Percentiles rank a stretch among this genome's conserved stretches.
phyloP scores from a whole-genome alignment of 75 land plant genomes.

The Selaginella tamariscina region DNA sequence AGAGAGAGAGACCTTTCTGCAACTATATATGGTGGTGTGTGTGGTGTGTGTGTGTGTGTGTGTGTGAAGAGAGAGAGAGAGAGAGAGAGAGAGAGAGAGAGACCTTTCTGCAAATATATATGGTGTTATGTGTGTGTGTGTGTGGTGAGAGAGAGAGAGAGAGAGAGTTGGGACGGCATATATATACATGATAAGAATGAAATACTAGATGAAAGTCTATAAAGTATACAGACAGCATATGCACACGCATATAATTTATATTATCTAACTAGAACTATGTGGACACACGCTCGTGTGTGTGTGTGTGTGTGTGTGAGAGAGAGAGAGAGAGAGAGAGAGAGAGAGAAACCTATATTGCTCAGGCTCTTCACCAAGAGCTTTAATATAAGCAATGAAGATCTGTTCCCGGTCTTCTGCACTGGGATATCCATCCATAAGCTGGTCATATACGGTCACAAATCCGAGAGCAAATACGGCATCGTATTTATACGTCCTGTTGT shows the following conservation, averaged over 20 bases:
- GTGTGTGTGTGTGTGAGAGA: neutral
- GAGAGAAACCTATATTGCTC: constrained; percentile 40
- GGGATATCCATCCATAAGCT: constrained; percentile 98
- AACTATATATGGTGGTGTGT: too few species aligned
- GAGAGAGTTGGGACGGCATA: constrained; percentile 2
- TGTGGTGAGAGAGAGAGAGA: constrained; percentile 14
- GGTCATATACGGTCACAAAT: constrained; percentile 92
- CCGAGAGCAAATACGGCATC: constrained; percentile 96
- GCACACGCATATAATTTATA: too few species aligned
- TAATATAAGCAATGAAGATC: constrained; percentile 72
- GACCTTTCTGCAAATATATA: too few species aligned
- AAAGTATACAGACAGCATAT: neutral
- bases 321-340: neutral
- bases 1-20: too few species aligned
- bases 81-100: too few species aligned
- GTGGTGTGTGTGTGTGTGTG: too few species aligned
- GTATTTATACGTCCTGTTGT: constrained; percentile 71
- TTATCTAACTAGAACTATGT: too few species aligned
- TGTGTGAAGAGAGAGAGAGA: too few species aligned
- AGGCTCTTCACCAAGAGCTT: constrained; percentile 78
- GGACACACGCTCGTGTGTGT: neutral
- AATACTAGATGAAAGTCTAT: neutral
- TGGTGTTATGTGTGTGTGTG: too few species aligned
- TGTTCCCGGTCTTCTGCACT: constrained; percentile 60
- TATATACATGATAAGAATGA: neutral